Evolutionary conservation across 2,329 filamentous ascomycete genomes (phyloP).

Genomic region (Claviceps paspali): DNA sequence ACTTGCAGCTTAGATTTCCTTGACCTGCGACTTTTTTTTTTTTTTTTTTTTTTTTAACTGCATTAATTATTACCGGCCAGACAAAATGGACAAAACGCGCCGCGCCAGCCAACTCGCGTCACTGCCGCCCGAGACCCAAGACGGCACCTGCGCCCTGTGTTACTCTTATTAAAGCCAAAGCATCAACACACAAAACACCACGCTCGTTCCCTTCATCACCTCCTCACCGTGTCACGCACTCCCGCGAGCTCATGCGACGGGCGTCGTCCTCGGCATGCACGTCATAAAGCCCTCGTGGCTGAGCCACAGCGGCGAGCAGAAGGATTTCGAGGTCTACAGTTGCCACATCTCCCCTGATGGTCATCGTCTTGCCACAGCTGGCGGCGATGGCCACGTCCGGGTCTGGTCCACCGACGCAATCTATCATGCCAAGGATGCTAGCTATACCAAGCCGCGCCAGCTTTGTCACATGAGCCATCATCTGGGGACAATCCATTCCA

Average conservation of each 20-base stretch:
- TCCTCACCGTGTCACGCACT: background rate
- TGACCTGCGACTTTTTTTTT: too few species aligned
- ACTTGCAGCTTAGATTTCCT: too few species aligned
- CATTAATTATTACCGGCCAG: background rate
- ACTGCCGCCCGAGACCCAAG: background rate
- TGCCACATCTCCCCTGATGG: slow-evolving; percentile 95
- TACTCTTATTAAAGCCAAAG: background rate
- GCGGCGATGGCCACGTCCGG: slow-evolving; percentile 92
- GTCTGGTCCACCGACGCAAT: slow-evolving; percentile 97
- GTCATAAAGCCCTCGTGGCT: slow-evolving; percentile 94
- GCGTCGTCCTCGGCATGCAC: slow-evolving; percentile 40
- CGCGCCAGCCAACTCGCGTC: background rate
- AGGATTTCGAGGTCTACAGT: slow-evolving; percentile 97
- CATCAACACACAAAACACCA: background rate
- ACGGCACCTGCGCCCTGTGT: background rate
- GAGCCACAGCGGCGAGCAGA: slow-evolving; percentile 91
- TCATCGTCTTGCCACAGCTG: slow-evolving; percentile 78
- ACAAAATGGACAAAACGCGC: background rate
- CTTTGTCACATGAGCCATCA: slow-evolving; percentile 97
- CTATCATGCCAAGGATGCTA: slow-evolving; percentile 58
- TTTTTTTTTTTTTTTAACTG: too few species aligned
- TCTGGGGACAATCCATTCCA: slow-evolving; percentile 90
- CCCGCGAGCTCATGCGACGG: slow-evolving; percentile 6
- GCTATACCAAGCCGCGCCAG: slow-evolving; percentile 70
- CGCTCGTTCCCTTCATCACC: background rate